These are phyloP conservation scores for Mycena olivaceomarginata DNA, from an alignment of 768 basidiomycete genomes.

Conservation along the genomic window DNA sequence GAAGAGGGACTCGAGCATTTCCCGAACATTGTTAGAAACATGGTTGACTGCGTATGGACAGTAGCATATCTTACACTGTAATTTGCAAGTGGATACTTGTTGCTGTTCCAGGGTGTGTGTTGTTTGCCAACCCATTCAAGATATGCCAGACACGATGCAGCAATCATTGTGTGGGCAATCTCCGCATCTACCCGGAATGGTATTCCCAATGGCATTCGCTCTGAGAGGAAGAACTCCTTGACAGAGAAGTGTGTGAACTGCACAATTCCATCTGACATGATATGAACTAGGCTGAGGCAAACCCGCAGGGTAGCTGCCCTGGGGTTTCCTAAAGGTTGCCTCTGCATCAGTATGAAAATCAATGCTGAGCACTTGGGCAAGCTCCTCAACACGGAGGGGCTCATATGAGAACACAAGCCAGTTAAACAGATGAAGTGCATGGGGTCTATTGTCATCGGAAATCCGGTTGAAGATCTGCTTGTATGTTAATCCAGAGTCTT, in stretches of 20 bases:
- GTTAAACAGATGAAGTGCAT: background rate
- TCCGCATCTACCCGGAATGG: background rate
- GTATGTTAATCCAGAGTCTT: background rate
- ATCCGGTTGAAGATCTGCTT: background rate
- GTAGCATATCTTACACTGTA: background rate
- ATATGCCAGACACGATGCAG: slow-evolving; percentile 5
- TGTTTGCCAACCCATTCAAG: background rate
- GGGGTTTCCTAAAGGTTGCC: background rate
- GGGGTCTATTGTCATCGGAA: background rate
- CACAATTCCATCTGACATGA: background rate
- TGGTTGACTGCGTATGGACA: background rate
- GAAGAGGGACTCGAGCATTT: background rate
- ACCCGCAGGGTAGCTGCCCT: background rate
- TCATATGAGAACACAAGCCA: background rate
- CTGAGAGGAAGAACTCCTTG: background rate
- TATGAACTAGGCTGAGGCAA: background rate
- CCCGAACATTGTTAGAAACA: background rate
- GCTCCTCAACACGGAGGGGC: background rate
- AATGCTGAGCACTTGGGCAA: background rate
- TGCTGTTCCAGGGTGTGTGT: background rate
- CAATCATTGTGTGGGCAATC: slow-evolving; percentile 8
- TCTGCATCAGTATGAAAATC: background rate
- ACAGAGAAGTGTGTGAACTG: background rate
- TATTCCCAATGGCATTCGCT: slow-evolving; percentile 18
- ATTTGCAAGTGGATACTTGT: background rate